phyloP scores from a whole-genome alignment of 495 filamentous ascomycete species.

The Hypoxylon perforatum region DNA sequence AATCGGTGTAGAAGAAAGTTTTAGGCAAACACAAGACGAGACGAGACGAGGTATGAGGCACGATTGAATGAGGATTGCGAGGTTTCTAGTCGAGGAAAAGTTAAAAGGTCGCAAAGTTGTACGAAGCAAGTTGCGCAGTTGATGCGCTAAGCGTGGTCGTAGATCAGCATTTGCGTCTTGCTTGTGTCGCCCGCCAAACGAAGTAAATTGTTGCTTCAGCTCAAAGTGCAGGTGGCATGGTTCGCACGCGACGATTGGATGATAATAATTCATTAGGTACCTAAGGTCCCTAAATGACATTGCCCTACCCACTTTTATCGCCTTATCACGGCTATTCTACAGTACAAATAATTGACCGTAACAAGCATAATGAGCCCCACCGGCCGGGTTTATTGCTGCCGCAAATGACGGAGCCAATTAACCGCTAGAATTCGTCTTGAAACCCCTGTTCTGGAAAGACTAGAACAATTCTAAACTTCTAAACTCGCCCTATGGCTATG shows the following conservation, averaged over 20 bases:
- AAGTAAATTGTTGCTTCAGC: constrained; percentile 30
- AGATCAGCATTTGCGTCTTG: neutral
- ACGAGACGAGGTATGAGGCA: neutral
- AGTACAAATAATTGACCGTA: neutral
- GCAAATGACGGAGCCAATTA: constrained; percentile 24
- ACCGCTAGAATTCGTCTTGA: neutral
- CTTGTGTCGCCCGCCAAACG: no score
- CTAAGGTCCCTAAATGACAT: neutral
- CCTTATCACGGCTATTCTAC: neutral
- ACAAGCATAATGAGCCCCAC: constrained; percentile 12
- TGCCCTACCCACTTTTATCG: neutral
- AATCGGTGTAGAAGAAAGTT: no score
- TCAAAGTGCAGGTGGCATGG: constrained; percentile 15
- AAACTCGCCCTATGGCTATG: constrained; percentile 12
- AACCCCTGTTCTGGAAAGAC: constrained; percentile 34
- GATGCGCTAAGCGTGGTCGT: constrained; percentile 28
- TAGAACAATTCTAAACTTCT: constrained; percentile 40
- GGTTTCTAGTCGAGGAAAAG: neutral
- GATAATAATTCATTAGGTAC: neutral
- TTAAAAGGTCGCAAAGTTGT: neutral
- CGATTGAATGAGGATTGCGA: neutral
- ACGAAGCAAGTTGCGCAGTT: constrained; percentile 1
- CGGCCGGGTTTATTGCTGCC: constrained; percentile 1
- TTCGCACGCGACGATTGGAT: constrained; percentile 38
- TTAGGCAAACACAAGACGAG: no score